These are phyloP conservation scores for Acer campestre DNA, from an alignment of 345 rosid species.

Conservation along the genomic window DNA sequence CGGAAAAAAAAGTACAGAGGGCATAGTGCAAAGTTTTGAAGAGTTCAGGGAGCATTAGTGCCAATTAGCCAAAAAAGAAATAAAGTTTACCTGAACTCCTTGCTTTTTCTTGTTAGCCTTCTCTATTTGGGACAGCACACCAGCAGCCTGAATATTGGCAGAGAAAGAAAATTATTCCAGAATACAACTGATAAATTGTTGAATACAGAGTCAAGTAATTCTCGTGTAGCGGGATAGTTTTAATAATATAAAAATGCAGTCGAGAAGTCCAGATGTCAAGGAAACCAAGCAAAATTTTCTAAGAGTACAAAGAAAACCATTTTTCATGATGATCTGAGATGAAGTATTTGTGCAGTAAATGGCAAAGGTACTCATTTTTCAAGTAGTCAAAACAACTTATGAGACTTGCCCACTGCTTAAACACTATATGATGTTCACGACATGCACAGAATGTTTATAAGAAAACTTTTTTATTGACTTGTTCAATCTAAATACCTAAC, in stretches of 20 bases:
- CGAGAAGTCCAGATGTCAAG: constrained; percentile 1
- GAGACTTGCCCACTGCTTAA: neutral
- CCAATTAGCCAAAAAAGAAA: neutral
- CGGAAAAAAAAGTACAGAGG: too few species aligned
- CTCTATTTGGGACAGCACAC: constrained; percentile 91
- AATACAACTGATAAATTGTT: neutral
- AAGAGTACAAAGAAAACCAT: neutral
- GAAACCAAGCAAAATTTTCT: neutral
- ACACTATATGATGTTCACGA: neutral
- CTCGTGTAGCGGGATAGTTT: neutral
- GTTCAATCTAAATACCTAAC: neutral
- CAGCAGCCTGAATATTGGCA: constrained; percentile 72
- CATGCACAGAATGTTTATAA: neutral
- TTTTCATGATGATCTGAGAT: neutral
- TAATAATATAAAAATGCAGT: neutral
- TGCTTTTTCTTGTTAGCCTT: constrained; percentile 84
- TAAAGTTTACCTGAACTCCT: constrained; percentile 61
- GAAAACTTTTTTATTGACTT: constrained; percentile 1
- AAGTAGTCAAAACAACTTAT: neutral
- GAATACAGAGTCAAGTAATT: neutral
- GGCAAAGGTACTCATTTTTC: neutral
- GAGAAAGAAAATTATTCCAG: constrained; percentile 7
- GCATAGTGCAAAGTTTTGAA: too few species aligned
- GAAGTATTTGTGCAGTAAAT: neutral
- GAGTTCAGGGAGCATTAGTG: too few species aligned